Evolutionary conservation across 1,284 basidiomycete species (phyloP).

Genomic region (Abortiporus biennis): DNA sequence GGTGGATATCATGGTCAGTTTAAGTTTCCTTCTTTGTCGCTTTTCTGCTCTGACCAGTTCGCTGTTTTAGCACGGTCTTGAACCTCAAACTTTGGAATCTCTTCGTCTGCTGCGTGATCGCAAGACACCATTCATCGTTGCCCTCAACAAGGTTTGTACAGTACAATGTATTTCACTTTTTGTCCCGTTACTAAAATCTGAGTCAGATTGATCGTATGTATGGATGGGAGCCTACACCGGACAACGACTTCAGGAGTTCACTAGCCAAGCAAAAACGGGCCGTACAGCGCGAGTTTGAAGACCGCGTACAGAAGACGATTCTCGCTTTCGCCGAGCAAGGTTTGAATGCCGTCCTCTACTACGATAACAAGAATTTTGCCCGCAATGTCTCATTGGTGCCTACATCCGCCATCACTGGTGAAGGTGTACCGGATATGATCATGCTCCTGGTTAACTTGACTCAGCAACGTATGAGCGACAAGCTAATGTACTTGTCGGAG

Average conservation of each 20-base stretch:
- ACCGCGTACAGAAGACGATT: slow-evolving; percentile 81
- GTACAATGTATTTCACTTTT: neutral
- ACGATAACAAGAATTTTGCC: slow-evolving; percentile 96
- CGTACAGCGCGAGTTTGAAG: slow-evolving; percentile 91
- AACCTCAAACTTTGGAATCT: slow-evolving; percentile 96
- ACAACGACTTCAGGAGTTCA: slow-evolving; percentile 90
- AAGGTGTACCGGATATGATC: slow-evolving; percentile 99
- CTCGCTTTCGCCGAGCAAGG: slow-evolving; percentile 97
- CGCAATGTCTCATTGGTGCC: slow-evolving; percentile 96
- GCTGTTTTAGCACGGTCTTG: slow-evolving; percentile 80
- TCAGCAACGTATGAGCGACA: slow-evolving; percentile 96
- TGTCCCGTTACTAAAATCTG: neutral
- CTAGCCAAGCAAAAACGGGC: slow-evolving; percentile 79
- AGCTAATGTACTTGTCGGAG: slow-evolving; percentile 97
- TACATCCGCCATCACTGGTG: slow-evolving; percentile 96
- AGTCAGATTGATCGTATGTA: slow-evolving; percentile 95
- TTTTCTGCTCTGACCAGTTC: slow-evolving; percentile 9
- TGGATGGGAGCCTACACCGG: slow-evolving; percentile 88
- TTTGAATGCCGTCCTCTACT: slow-evolving; percentile 93
- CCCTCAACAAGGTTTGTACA: slow-evolving; percentile 89
- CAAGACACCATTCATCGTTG: slow-evolving; percentile 99
- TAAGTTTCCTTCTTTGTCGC: neutral
- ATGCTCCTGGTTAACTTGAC: slow-evolving; percentile 97
- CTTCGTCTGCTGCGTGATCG: slow-evolving; percentile 88
- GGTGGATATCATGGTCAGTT: slow-evolving; percentile 91